Evolutionary conservation across 805 yeast genomes (phyloP).

Genomic region (Metschnikowia dekortorum): DNA sequence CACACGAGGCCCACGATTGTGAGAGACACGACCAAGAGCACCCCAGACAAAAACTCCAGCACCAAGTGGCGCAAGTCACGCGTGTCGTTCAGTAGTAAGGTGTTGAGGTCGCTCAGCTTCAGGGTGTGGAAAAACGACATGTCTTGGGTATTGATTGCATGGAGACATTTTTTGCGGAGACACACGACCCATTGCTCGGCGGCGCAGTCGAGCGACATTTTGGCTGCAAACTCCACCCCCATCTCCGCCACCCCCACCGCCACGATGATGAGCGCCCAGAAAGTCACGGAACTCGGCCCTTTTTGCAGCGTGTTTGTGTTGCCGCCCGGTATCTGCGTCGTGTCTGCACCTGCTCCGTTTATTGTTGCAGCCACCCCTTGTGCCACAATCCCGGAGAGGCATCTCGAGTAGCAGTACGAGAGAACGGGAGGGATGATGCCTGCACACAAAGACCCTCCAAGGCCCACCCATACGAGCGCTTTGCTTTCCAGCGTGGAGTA

Average conservation of each 20-base stretch:
- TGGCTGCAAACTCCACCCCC: slow-evolving; percentile 46
- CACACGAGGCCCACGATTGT: slow-evolving; percentile 63
- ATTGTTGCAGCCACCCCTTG: slow-evolving; percentile 10
- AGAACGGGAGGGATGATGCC: slow-evolving; percentile 74
- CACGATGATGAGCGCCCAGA: slow-evolving; percentile 63
- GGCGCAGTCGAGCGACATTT: slow-evolving; percentile 47
- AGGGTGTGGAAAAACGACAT: slow-evolving; percentile 47
- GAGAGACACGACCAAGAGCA: slow-evolving; percentile 51
- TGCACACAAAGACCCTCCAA: slow-evolving; percentile 47
- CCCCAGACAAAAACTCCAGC: slow-evolving; percentile 54
- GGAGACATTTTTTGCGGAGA: slow-evolving; percentile 49
- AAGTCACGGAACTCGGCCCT: background rate
- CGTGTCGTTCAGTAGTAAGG: slow-evolving; percentile 74
- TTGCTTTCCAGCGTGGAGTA: slow-evolving; percentile 17
- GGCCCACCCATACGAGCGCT: slow-evolving; percentile 43
- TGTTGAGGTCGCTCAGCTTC: slow-evolving; percentile 51
- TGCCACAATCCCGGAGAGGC: slow-evolving; percentile 51
- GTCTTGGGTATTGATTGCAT: slow-evolving; percentile 47
- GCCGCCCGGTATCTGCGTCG: background rate
- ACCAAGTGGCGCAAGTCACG: slow-evolving; percentile 70
- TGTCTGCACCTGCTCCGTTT: background rate
- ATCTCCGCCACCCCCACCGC: slow-evolving; percentile 67
- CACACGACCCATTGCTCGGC: slow-evolving; percentile 66
- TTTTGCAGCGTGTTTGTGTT: no score
- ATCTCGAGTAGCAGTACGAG: slow-evolving; percentile 69